Conservation (phyloP, 2,329 filamentous ascomycete genomes). For the Penicillium expansum region DNA sequence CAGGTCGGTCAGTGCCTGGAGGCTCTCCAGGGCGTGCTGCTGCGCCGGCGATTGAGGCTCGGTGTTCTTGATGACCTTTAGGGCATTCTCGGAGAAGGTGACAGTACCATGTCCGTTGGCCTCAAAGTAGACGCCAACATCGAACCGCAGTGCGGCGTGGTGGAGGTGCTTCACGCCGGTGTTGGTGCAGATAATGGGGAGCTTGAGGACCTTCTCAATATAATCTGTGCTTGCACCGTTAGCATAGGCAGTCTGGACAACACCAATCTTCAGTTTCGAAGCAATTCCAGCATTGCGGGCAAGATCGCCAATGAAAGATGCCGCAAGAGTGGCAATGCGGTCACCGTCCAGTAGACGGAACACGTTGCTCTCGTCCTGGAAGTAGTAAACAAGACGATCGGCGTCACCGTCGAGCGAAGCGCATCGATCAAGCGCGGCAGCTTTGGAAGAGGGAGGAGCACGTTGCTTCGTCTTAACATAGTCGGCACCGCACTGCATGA, state of each 20-base stretch:
- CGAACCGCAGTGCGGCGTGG: constrained; percentile 91
- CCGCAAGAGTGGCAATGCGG: constrained; percentile 90
- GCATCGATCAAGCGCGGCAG: constrained; percentile 71
- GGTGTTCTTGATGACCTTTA: constrained; percentile 72
- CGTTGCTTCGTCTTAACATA: constrained; percentile 97
- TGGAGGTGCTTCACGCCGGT: constrained; percentile 98
- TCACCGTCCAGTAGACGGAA: constrained; percentile 96
- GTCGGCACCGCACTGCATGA: constrained; percentile 78
- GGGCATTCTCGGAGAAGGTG: constrained; percentile 82
- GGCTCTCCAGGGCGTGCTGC: constrained; percentile 80
- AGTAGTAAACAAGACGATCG: constrained; percentile 94
- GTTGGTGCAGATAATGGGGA: constrained; percentile 88
- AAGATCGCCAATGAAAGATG: constrained; percentile 89
- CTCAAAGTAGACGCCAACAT: constrained; percentile 97
- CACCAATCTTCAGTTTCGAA: constrained; percentile 81
- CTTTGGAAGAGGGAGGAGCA: constrained; percentile 78
- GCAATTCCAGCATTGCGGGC: constrained; percentile 74
- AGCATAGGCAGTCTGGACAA: constrained; percentile 96
- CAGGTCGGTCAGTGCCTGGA: constrained; percentile 78
- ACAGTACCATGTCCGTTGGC: constrained; percentile 97
- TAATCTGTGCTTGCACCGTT: constrained; percentile 94
- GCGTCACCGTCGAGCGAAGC: constrained; percentile 94
- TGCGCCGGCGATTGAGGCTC: constrained; percentile 89
- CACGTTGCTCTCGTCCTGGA: constrained; percentile 72
- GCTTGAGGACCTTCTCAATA: constrained; percentile 79